A percentile compares a stretch with the other conserved stretches of the same genome.
phyloP scores from a whole-genome alignment of 148 eudicot species.

The Mesembryanthemum crystallinum region DNA sequence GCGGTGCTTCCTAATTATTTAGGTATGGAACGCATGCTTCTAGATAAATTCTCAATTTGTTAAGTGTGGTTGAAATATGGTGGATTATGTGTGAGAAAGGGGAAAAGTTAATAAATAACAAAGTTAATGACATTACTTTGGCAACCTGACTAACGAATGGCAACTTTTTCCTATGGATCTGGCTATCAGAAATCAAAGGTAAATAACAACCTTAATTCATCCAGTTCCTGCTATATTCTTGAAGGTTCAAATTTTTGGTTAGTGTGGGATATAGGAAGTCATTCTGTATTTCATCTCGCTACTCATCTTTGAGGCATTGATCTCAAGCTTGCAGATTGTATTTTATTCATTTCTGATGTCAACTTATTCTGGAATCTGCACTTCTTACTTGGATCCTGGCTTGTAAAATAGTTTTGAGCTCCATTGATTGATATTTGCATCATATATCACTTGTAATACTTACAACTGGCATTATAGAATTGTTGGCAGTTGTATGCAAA shows the following conservation, averaged over 20 bases:
- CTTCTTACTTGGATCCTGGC: background rate
- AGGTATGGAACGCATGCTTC: too few relatives aligned
- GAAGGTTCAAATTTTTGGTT: background rate
- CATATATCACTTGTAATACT: background rate
- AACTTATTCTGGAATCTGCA: background rate
- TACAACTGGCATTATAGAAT: background rate
- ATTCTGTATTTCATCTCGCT: background rate
- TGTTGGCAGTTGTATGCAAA: background rate
- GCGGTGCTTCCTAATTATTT: background rate
- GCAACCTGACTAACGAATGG: background rate
- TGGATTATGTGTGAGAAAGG: background rate
- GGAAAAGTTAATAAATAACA: background rate
- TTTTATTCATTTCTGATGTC: background rate
- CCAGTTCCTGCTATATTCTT: background rate
- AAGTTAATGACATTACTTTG: background rate
- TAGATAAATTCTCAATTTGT: background rate
- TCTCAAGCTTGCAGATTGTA: background rate
- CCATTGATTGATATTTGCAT: background rate
- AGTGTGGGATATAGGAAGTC: background rate
- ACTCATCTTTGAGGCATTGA: background rate
- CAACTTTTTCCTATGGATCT: background rate
- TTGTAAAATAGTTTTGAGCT: background rate
- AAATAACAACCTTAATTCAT: background rate
- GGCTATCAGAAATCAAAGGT: background rate
- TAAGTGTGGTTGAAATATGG: background rate